These are phyloP conservation scores for Mycena amicta DNA, from an alignment of 768 basidiomycete species.

Conservation along the genomic window DNA sequence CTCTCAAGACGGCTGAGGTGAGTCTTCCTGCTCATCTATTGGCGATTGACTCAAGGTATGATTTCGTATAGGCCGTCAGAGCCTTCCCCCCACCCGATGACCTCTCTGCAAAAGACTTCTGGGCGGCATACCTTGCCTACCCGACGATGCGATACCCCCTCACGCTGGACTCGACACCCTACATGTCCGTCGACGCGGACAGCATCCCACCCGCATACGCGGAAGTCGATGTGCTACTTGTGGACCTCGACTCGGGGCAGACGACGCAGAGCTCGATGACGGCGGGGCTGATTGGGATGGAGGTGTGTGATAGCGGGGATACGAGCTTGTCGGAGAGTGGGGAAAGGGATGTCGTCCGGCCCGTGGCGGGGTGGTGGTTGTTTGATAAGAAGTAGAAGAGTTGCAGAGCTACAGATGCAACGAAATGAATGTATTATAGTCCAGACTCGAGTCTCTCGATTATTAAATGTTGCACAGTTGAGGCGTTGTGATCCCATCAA, in stretches of 20 bases:
- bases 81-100: neutral
- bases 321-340: neutral
- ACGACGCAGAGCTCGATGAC: neutral
- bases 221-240: constrained; percentile 1
- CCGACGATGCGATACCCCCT: neutral
- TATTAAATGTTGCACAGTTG: no score
- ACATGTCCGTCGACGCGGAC: neutral
- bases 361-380: constrained; percentile 9
- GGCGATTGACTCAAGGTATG: neutral
- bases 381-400: no score
- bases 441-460: no score
- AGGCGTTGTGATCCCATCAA: no score
- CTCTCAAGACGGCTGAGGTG: neutral
- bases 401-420: no score
- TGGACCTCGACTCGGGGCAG: neutral
- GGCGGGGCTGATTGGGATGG: constrained; percentile 6
- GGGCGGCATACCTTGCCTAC: neutral
- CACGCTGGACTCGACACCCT: constrained; percentile 1
- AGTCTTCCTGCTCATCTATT: neutral
- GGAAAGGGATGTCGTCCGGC: neutral
- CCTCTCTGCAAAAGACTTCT: constrained; percentile 1
- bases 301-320: neutral
- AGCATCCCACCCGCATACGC: constrained; percentile 2
- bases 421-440: no score
- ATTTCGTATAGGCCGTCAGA: neutral